phyloP scores from a whole-genome alignment of 1,284 basidiomycete species.

The Puccinia polysora region DNA sequence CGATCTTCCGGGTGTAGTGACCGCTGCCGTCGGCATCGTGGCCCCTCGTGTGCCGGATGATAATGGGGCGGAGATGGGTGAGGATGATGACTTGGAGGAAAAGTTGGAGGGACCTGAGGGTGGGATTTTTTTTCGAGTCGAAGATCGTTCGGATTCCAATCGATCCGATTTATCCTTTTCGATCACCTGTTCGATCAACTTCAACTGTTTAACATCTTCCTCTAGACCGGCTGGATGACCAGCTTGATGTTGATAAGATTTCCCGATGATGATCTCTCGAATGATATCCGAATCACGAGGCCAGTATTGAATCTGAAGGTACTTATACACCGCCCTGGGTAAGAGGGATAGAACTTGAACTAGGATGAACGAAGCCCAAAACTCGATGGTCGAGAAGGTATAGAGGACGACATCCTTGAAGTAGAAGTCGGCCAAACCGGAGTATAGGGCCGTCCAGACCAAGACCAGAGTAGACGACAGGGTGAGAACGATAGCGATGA shows the following conservation, averaged over 20 bases:
- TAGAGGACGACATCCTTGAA: constrained; percentile 57
- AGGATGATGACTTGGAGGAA: no score
- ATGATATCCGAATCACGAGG: constrained; percentile 60
- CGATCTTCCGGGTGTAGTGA: background rate
- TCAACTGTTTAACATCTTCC: constrained; percentile 36
- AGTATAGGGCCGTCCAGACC: constrained; percentile 42
- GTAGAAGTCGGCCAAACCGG: constrained; percentile 34
- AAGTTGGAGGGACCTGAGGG: no score
- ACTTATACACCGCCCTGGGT: constrained; percentile 68
- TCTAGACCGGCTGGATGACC: constrained; percentile 15
- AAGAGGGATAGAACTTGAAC: constrained; percentile 68
- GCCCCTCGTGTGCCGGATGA: background rate
- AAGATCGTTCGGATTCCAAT: constrained; percentile 6
- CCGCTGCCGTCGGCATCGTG: background rate
- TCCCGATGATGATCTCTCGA: constrained; percentile 39
- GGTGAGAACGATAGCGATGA: constrained; percentile 37
- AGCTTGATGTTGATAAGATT: constrained; percentile 15
- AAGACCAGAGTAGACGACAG: constrained; percentile 38
- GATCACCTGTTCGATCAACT: constrained; percentile 41
- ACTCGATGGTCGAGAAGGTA: constrained; percentile 70
- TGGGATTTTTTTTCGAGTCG: background rate
- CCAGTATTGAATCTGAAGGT: constrained; percentile 62
- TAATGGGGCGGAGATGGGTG: background rate
- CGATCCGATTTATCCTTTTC: constrained; percentile 36
- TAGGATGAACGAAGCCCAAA: constrained; percentile 73